Evolutionary conservation across 306 rosid species (phyloP).

Genomic region (Psophocarpus tetragonolobus): DNA sequence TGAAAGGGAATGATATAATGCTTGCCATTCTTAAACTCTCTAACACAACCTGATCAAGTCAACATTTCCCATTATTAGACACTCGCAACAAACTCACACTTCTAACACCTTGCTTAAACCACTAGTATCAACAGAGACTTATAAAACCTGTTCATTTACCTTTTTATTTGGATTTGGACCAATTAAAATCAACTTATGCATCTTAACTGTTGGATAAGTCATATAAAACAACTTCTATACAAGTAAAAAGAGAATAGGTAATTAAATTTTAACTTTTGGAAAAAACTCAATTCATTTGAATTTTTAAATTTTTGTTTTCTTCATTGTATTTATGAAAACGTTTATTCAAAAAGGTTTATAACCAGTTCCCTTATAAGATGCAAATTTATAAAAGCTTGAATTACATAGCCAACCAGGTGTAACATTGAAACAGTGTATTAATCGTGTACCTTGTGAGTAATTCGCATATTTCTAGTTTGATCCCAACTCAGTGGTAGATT

Average conservation of each 20-base stretch:
- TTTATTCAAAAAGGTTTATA: not conserved
- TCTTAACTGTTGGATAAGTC: not conserved
- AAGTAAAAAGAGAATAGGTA: not conserved
- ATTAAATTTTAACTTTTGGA: not conserved
- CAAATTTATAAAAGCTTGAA: not conserved
- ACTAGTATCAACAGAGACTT: not conserved
- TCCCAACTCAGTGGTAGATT: conserved; percentile 62
- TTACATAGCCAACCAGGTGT: not conserved
- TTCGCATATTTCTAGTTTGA: conserved; percentile 73
- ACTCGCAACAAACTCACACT: conserved; percentile 15
- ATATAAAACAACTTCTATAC: not conserved
- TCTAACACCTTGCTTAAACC: not conserved
- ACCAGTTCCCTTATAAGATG: not conserved
- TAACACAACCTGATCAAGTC: conserved; percentile 62
- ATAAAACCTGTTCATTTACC: not conserved
- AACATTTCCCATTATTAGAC: conserved; percentile 32
- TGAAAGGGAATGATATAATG: conserved; percentile 82
- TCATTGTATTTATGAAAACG: not conserved
- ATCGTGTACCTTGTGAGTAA: conserved; percentile 65
- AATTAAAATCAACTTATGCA: not conserved
- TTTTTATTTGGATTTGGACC: not conserved
- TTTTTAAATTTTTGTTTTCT: not conserved
- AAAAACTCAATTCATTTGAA: not conserved
- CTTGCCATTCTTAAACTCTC: conserved; percentile 95
- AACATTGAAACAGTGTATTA: conserved; percentile 7